A percentile compares a stretch with the other conserved stretches of the same genome.
Conservation (phyloP, 2,329 filamentous ascomycete genomes). For the Trichoderma sp. region DNA sequence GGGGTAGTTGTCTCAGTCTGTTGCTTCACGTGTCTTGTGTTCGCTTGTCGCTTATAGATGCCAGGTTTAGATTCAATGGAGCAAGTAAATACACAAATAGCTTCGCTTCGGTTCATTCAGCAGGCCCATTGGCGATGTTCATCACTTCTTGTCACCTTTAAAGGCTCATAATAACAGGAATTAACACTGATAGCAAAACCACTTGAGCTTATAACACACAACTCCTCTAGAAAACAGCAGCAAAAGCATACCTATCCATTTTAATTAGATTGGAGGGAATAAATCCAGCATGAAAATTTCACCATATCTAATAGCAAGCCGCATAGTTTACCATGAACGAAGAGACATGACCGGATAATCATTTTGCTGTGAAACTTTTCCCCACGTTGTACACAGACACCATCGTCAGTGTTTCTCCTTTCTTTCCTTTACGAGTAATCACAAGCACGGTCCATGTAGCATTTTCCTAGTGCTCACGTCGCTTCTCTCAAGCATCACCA, state of each 20-base stretch:
- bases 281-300: not conserved
- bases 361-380: not conserved
- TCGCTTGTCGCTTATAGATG: not conserved
- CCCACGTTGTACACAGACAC: not conserved
- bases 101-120: not conserved
- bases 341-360: not conserved
- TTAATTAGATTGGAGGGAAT: not conserved
- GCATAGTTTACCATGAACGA: not conserved
- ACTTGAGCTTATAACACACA: not conserved
- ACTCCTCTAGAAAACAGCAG: not conserved
- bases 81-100: not conserved
- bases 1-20: not conserved
- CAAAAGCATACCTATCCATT: not conserved
- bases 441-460: not conserved
- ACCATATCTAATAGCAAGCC: not conserved
- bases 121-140: too few species aligned
- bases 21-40: not conserved
- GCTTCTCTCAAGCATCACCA: not conserved
- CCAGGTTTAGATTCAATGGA: not conserved
- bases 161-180: not conserved
- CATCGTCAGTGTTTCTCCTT: not conserved
- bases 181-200: not conserved
- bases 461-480: not conserved
- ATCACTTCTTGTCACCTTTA: not conserved
- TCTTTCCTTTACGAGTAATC: not conserved